Evolutionary conservation across 202 grass and related monocot species (phyloP).

Genomic region (Alloteropsis angusta): DNA sequence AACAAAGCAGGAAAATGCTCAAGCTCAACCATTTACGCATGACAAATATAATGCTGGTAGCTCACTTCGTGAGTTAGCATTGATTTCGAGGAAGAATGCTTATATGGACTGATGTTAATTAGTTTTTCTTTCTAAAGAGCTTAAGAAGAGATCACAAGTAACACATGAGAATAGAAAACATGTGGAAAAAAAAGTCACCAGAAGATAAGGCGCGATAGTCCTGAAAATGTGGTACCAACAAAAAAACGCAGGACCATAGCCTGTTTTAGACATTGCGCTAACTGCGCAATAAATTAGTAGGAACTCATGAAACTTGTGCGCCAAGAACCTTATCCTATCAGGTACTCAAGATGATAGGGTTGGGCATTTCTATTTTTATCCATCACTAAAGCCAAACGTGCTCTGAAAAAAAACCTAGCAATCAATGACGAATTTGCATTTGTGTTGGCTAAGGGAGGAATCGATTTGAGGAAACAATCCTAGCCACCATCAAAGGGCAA

Average conservation of each 20-base stretch:
- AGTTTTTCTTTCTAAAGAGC: background rate
- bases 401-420: background rate
- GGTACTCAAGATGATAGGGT: too few relatives aligned
- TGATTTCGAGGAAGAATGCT: background rate
- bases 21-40: background rate
- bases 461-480: background rate
- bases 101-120: background rate
- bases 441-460: background rate
- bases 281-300: background rate
- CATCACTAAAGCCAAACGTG: too few relatives aligned
- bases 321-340: background rate
- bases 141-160: background rate
- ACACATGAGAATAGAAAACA: background rate
- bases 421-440: background rate
- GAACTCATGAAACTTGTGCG: background rate
- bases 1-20: too few relatives aligned
- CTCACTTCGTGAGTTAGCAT: background rate
- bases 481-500: background rate
- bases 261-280: background rate
- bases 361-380: slow-evolving; percentile 1
- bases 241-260: background rate
- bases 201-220: background rate
- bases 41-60: background rate
- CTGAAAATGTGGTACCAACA: background rate
- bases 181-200: background rate